Conservation (phyloP, 129 eudicot species). For the Heracleum sosnowskyi region DNA sequence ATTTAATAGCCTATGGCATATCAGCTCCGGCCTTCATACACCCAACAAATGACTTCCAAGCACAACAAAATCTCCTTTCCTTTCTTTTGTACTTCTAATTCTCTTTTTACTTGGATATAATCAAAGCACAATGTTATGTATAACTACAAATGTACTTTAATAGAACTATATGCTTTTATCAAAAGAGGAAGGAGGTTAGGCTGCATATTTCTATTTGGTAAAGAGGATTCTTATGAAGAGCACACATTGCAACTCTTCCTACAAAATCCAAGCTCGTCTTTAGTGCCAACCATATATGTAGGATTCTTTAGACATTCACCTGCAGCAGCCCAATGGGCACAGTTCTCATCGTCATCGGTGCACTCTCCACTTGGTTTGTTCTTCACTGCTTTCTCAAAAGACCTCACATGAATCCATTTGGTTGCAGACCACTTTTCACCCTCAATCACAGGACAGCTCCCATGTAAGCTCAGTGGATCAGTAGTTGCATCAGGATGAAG, state of each 20-base stretch:
- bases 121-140: background rate
- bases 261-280: constrained; percentile 33
- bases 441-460: constrained; percentile 81
- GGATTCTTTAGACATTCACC: constrained; percentile 76
- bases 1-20: background rate
- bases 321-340: constrained; percentile 48
- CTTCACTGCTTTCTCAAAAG: constrained; percentile 29
- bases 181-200: background rate
- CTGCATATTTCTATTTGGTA: background rate
- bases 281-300: constrained; percentile 50
- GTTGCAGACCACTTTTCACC: constrained; percentile 97
- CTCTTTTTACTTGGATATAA: background rate
- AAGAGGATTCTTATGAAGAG: constrained; percentile 7
- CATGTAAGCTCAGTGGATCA: constrained; percentile 76
- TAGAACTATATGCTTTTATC: constrained; percentile 1
- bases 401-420: constrained; percentile 81
- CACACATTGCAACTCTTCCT: constrained; percentile 73
- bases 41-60: background rate
- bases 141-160: background rate
- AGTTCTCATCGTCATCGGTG: constrained; percentile 35
- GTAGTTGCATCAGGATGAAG: constrained; percentile 75
- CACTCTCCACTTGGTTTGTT: constrained; percentile 27
- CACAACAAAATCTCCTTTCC: background rate
- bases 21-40: background rate
- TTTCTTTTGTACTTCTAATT: background rate